Evolutionary conservation across 768 basidiomycete species (phyloP).

Genomic region (Lentinula raphanica): DNA sequence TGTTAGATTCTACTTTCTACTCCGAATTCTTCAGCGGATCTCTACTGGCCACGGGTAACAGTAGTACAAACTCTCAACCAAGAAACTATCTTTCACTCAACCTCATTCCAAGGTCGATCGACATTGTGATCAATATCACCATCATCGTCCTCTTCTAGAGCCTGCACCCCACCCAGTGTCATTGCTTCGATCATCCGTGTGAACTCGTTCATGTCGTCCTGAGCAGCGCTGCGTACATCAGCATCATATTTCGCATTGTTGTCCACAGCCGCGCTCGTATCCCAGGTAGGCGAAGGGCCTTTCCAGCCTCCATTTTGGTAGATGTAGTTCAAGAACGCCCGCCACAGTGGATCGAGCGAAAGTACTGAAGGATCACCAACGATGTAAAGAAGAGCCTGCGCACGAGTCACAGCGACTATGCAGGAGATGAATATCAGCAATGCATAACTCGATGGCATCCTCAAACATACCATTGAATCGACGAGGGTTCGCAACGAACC

Average conservation of each 20-base stretch:
- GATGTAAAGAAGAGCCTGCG: constrained; percentile 57
- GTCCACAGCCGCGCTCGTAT: constrained; percentile 27
- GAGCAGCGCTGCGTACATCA: constrained; percentile 21
- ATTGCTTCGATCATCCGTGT: constrained; percentile 27
- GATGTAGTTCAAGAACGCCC: constrained; percentile 54
- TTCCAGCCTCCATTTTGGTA: constrained; percentile 46
- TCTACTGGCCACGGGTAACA: too few species aligned
- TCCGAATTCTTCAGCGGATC: too few species aligned
- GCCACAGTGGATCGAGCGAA: constrained; percentile 55
- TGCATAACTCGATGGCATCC: neutral
- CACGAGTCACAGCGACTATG: constrained; percentile 62
- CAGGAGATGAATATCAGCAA: neutral
- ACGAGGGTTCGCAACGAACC: constrained; percentile 42
- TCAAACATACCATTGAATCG: constrained; percentile 49
- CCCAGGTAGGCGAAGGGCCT: constrained; percentile 36
- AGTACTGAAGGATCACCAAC: constrained; percentile 57
- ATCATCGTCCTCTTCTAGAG: constrained; percentile 6
- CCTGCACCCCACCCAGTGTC: constrained; percentile 18
- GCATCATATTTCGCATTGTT: constrained; percentile 30
- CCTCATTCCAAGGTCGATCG: constrained; percentile 19
- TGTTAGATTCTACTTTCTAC: too few species aligned
- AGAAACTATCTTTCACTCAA: too few species aligned
- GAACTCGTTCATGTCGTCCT: constrained; percentile 33
- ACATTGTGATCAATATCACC: constrained; percentile 8
- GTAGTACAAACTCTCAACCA: too few species aligned